Evolutionary conservation across 2,329 filamentous ascomycete species (phyloP).

Genomic region (Hortaea sp.): DNA sequence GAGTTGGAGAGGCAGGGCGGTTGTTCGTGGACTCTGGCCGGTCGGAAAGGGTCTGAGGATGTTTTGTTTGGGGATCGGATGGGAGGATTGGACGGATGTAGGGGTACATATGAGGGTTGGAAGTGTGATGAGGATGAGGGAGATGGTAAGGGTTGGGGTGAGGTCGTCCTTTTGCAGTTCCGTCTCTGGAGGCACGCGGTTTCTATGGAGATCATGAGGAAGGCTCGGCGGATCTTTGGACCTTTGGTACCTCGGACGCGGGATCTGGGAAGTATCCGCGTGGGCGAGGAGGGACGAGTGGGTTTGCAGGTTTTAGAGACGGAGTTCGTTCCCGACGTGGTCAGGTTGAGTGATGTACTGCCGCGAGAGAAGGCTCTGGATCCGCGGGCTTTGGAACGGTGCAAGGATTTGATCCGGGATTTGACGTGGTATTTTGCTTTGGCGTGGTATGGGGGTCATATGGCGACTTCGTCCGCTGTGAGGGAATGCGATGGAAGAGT

Average conservation of each 20-base stretch:
- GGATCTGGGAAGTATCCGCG: neutral
- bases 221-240: neutral
- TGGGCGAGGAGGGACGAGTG: neutral
- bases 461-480: neutral
- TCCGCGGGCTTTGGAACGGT: neutral
- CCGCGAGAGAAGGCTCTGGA: no score
- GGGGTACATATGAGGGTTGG: neutral
- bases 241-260: slow-evolving; percentile 1
- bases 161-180: slow-evolving; percentile 2
- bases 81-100: neutral
- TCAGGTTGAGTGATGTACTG: no score
- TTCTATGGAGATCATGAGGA: neutral
- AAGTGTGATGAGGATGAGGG: neutral
- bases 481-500: slow-evolving; percentile 3
- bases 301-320: slow-evolving; percentile 2
- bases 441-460: neutral
- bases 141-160: no score
- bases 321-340: neutral
- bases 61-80: no score
- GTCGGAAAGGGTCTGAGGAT: no score
- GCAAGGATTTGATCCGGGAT: neutral
- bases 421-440: slow-evolving; percentile 1
- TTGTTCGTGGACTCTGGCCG: slow-evolving; percentile 2
- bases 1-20: neutral
- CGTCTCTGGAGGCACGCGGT: slow-evolving; percentile 2